phyloP scores from a whole-genome alignment of 208 protist species.

The Leishmania martiniquensis region DNA sequence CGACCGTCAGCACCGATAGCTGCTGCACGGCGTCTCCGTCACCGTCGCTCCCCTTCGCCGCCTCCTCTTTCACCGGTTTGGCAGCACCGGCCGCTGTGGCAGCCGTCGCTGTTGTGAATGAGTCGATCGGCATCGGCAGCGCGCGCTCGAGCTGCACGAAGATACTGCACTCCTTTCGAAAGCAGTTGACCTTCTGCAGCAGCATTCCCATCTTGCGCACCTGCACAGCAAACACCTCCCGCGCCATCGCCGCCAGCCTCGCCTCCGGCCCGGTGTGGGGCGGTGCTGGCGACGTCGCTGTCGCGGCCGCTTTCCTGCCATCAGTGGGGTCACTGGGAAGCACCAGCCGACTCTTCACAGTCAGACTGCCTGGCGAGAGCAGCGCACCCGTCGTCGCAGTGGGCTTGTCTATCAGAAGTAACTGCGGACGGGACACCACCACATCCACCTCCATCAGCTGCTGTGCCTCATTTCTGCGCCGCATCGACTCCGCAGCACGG shows the following conservation, averaged over 20 bases:
- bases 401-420: conserved; percentile 55
- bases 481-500: conserved; percentile 36
- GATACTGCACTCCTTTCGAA: conserved; percentile 48
- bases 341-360: conserved; percentile 50
- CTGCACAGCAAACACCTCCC: conserved; percentile 37
- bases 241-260: neutral
- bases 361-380: conserved; percentile 65
- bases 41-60: conserved; percentile 1
- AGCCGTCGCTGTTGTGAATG: neutral
- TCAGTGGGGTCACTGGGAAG: conserved; percentile 6
- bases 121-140: conserved; percentile 5
- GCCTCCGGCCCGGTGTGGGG: conserved; percentile 4
- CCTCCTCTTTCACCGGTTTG: neutral
- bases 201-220: conserved; percentile 36
- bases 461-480: conserved; percentile 31
- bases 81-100: neutral
- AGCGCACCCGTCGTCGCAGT: conserved; percentile 43
- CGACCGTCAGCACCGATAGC: conserved; percentile 29
- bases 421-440: conserved; percentile 49
- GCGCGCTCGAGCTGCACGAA: conserved; percentile 31
- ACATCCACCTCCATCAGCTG: conserved; percentile 71
- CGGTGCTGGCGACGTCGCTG: neutral
- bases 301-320: neutral
- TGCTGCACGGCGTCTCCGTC: conserved; percentile 6
- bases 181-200: conserved; percentile 36